Evolutionary conservation across 2,329 filamentous ascomycete species (phyloP).

Genomic region (Calonectria pauciramosa): DNA sequence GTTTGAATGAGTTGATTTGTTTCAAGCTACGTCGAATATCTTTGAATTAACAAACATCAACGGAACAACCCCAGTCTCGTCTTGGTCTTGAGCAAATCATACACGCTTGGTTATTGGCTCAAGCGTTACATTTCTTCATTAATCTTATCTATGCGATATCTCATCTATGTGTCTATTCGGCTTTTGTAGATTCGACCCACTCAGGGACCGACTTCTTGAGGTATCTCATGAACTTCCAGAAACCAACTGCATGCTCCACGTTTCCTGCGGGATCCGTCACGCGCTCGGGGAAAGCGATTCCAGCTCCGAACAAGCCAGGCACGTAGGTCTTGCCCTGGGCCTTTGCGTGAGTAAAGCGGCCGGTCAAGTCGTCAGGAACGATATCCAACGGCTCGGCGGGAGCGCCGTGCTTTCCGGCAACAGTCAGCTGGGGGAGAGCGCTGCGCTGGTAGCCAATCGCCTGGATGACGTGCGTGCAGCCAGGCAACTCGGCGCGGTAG

Average conservation of each 20-base stretch:
- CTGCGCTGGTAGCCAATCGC: conserved; percentile 71
- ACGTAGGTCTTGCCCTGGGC: conserved; percentile 49
- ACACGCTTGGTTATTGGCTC: too few relatives aligned
- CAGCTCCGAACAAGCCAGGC: conserved; percentile 70
- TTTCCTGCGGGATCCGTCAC: conserved; percentile 73
- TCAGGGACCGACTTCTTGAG: conserved; percentile 65
- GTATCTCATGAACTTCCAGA: conserved; percentile 77
- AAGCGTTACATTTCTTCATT: not conserved
- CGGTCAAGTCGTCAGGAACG: conserved; percentile 52
- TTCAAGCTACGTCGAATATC: not conserved
- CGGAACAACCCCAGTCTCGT: not conserved
- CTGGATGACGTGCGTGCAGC: conserved; percentile 67
- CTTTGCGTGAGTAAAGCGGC: conserved; percentile 29
- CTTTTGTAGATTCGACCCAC: conserved; percentile 23
- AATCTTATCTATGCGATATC: not conserved
- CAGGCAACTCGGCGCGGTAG: conserved; percentile 61
- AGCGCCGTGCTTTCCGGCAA: conserved; percentile 27
- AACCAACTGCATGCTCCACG: conserved; percentile 72
- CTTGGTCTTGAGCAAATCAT: too few relatives aligned
- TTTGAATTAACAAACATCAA: not conserved
- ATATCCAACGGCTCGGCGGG: conserved; percentile 59
- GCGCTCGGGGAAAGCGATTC: conserved; percentile 74
- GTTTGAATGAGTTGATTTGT: not conserved
- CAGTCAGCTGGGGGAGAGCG: conserved; percentile 62
- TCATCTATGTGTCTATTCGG: not conserved